Evolutionary conservation across 2,329 filamentous ascomycete species (phyloP), one percentile per base, ranked within the genome.

Genomic region (Cucurbitaria berberidis): DNA sequence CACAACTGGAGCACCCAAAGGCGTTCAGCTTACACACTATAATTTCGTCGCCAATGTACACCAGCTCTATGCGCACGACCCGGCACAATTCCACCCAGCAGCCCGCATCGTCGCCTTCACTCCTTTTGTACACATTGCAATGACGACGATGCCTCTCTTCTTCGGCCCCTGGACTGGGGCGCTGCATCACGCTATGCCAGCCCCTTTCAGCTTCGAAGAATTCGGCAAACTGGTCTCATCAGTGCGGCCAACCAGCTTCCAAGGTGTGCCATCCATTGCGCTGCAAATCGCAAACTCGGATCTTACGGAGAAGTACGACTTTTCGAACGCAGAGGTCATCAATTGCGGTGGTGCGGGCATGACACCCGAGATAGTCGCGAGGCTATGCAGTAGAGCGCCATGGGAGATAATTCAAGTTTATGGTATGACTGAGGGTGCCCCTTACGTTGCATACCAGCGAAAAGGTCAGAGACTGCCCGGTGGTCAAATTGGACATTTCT

Each of bases 281-380:
- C 81, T 96, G 5, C 81, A 86, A 0, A 82, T 96, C 1, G 85
- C 87, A 57, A 96, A 96, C 73, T 83, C 89, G 62, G 90, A 91
- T 0, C 69, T 86, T 4, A 86, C 96, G 5, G 81, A 84, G 48
- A 88, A 90, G 59, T 96, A 93, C 76, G 86, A 96, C 73, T 80
- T 96, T 27, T 86, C 84, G 4, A 86, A 82, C 3, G 68, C 96
- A 19, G 87, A 89, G 46, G 91, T 91, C 82, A 79, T 96, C 78
- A 93, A 91, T 75, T 91, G 85, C 1, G 92, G 89, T 22, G 92
- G 91, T 0, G 91, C 92, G 1, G 78, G 80, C 22, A 39, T 39
- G 35, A 39, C 35, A 22, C 35, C 35, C 18, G 90, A 96, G 52
- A 82, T 96, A 87, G 91, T 4, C 83, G 90, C 54, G 82, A 84